A percentile compares a stretch with the other conserved stretches of the same genome.
Conservation (phyloP, 495 filamentous ascomycete genomes). For the Mytilinidion resinicola region DNA sequence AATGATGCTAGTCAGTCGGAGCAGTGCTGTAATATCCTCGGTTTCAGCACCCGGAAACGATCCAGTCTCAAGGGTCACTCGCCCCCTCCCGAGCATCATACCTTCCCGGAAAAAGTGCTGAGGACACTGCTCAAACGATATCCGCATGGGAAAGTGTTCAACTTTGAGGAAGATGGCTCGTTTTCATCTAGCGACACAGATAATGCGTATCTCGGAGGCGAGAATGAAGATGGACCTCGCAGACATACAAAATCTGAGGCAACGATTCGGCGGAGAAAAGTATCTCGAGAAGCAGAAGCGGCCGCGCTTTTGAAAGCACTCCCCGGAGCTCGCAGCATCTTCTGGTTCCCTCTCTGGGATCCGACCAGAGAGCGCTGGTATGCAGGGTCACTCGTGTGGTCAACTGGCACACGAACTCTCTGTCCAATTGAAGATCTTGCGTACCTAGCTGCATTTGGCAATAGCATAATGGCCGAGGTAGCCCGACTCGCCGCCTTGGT, state of each 20-base stretch:
- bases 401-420: conserved; percentile 40
- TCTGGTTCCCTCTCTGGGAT: conserved; percentile 64
- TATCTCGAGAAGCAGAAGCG: no score
- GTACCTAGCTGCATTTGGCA: conserved; percentile 53
- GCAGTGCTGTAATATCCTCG: no score
- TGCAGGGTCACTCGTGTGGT: conserved; percentile 61
- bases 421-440: conserved; percentile 47
- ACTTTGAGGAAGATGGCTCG: conserved; percentile 44
- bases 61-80: no score
- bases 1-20: no score
- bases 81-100: no score
- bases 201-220: no score
- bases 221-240: no score
- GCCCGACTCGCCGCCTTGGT: conserved; percentile 44
- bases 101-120: conserved; percentile 41
- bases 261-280: no score
- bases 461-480: conserved; percentile 56
- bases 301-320: conserved; percentile 21
- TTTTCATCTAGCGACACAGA: no score
- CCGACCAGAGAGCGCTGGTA: conserved; percentile 62
- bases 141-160: conserved; percentile 54
- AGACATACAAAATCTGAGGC: no score
- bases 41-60: no score
- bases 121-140: conserved; percentile 51
- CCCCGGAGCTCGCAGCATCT: conserved; percentile 47